phyloP scores from a whole-genome alignment of 108 stramenopile species.

The Nitzschia inconspicua region DNA sequence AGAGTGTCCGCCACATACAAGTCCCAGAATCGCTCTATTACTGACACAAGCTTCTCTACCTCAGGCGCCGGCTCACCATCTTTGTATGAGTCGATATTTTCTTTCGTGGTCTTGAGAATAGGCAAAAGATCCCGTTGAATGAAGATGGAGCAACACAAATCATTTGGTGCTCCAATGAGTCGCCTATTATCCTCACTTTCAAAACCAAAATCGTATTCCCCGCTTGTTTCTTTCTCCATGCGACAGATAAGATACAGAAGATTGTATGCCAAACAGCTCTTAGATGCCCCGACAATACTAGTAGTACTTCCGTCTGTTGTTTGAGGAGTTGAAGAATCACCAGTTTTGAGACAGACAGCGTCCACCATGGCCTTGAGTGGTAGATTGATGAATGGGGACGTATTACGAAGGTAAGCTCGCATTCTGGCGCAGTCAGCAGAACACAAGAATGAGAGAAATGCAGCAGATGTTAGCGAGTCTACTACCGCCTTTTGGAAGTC shows the following conservation, averaged over 20 bases:
- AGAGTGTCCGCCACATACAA: constrained; percentile 44
- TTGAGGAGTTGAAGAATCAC: background rate
- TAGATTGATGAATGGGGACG: constrained; percentile 58
- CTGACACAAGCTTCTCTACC: constrained; percentile 26
- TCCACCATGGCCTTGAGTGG: constrained; percentile 31
- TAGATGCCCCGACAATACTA: constrained; percentile 13
- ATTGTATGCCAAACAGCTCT: constrained; percentile 53
- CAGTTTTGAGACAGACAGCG: constrained; percentile 4
- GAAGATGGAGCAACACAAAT: constrained; percentile 63
- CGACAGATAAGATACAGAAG: constrained; percentile 64
- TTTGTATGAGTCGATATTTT: constrained; percentile 9
- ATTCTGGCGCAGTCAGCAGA: constrained; percentile 77
- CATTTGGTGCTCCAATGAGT: constrained; percentile 48
- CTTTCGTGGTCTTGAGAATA: constrained; percentile 18
- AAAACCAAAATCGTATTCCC: constrained; percentile 50
- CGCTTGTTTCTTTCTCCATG: constrained; percentile 39
- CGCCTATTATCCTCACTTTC: constrained; percentile 43
- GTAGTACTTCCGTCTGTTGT: too few species aligned
- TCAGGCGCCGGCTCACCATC: constrained; percentile 6
- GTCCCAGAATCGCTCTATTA: constrained; percentile 60
- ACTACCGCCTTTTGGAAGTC: constrained; percentile 52
- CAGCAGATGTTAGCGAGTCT: constrained; percentile 42
- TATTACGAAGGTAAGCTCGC: constrained; percentile 74
- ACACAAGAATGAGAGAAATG: constrained; percentile 66
- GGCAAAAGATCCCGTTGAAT: constrained; percentile 55